These are phyloP conservation scores for Hydnum rufescens DNA, from an alignment of 768 basidiomycete genomes.

Conservation along the genomic window DNA sequence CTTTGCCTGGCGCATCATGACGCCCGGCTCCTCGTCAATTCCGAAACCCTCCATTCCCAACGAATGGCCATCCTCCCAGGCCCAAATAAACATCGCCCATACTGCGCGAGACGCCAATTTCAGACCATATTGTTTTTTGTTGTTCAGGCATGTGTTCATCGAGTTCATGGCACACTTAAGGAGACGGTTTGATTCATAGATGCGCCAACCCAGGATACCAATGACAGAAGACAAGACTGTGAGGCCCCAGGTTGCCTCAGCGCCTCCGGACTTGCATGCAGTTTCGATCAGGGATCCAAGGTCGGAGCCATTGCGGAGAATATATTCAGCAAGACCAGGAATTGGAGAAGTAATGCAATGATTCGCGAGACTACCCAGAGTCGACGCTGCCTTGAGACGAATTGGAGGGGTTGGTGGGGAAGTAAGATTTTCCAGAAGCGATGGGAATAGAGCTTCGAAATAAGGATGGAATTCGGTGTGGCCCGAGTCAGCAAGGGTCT, in stretches of 20 bases:
- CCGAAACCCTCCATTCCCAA: not conserved
- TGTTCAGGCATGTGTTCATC: not conserved
- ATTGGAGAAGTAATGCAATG: not conserved
- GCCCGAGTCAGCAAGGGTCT: not conserved
- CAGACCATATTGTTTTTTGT: not conserved
- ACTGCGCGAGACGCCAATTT: not conserved
- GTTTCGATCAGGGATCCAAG: not conserved
- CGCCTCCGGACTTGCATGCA: not conserved
- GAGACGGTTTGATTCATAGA: not conserved
- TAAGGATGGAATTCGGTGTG: not conserved
- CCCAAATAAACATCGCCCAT: not conserved
- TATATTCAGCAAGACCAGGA: not conserved
- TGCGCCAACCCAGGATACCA: not conserved
- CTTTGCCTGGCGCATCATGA: not conserved
- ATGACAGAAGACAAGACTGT: not conserved
- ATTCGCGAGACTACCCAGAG: not conserved
- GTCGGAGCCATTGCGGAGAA: not conserved
- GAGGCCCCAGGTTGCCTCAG: not conserved
- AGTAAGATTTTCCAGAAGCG: not conserved
- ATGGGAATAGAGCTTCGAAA: not conserved
- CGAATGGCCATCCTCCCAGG: not conserved
- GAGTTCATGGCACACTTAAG: not conserved
- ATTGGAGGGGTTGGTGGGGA: not conserved
- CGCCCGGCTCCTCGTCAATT: not conserved
- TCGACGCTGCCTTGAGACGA: not conserved